Conservation (phyloP, 371 early-diverging fungal genomes). For the Entomophthora muscae region DNA sequence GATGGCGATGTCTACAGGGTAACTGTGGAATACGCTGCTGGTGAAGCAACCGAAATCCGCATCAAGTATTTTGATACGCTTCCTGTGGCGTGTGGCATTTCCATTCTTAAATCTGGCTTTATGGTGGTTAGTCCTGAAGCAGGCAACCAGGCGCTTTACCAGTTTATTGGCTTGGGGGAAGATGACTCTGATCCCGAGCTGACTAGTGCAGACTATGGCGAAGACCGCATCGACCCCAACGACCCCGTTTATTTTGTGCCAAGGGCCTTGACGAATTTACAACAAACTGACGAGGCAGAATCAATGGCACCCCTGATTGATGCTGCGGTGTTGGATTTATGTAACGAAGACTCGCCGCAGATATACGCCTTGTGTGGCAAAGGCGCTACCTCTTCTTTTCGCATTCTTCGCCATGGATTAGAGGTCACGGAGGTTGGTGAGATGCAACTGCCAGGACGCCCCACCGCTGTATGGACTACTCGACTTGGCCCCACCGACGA, state of each 20-base stretch:
- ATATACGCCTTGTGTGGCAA: slow-evolving; percentile 78
- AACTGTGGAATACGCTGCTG: slow-evolving; percentile 62
- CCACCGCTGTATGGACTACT: slow-evolving; percentile 88
- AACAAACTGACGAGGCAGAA: slow-evolving; percentile 77
- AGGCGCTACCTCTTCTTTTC: slow-evolving; percentile 60
- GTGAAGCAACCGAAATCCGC: slow-evolving; percentile 37
- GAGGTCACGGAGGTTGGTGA: slow-evolving; percentile 84
- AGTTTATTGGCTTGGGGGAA: slow-evolving; percentile 83
- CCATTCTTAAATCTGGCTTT: slow-evolving; percentile 83
- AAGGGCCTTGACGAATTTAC: slow-evolving; percentile 60
- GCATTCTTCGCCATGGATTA: slow-evolving; percentile 80
- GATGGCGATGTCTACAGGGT: slow-evolving; percentile 91
- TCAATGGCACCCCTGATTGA: slow-evolving; percentile 22
- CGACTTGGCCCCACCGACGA: slow-evolving; percentile 35
- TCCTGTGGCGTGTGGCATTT: slow-evolving; percentile 57
- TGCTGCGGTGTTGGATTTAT: slow-evolving; percentile 57
- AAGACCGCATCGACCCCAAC: slow-evolving; percentile 17
- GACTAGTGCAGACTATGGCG: slow-evolving; percentile 38
- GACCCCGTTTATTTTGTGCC: slow-evolving; percentile 56
- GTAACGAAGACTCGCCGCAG: slow-evolving; percentile 85
- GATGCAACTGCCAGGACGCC: slow-evolving; percentile 81
- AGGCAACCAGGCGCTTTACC: slow-evolving; percentile 84
- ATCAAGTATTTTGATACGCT: slow-evolving; percentile 93
- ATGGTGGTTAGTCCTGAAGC: slow-evolving; percentile 80
- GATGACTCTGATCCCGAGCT: slow-evolving; percentile 69